Conservation (phyloP, 2,329 filamentous ascomycete genomes). For the Colletotrichum sp. region DNA sequence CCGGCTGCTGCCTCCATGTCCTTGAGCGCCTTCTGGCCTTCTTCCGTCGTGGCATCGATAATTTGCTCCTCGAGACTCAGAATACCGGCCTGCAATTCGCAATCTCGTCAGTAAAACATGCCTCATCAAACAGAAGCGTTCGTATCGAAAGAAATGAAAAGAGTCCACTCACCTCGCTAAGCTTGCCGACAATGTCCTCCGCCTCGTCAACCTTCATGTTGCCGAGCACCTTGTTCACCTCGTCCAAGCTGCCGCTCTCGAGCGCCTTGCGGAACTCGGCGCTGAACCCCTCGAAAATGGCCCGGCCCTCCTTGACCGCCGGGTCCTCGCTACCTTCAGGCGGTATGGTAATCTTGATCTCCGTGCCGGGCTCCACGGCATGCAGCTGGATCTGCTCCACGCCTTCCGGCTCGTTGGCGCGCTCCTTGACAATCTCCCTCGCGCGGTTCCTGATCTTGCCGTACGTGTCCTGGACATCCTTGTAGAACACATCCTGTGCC, state of each 20-base stretch:
- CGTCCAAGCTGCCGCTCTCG: constrained; percentile 84
- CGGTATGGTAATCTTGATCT: constrained; percentile 88
- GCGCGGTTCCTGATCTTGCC: constrained; percentile 79
- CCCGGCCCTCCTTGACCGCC: constrained; percentile 66
- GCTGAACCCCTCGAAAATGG: constrained; percentile 84
- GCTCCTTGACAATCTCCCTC: constrained; percentile 68
- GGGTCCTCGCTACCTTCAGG: constrained; percentile 70
- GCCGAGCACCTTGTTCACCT: constrained; percentile 65
- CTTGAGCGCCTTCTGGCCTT: constrained; percentile 79
- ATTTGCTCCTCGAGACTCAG: constrained; percentile 91
- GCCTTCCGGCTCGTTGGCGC: constrained; percentile 59
- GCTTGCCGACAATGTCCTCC: constrained; percentile 80
- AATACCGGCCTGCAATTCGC: constrained; percentile 70
- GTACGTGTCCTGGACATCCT: constrained; percentile 92
- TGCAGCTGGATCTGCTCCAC: constrained; percentile 98
- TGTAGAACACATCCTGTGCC: constrained; percentile 87
- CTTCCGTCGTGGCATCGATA: constrained; percentile 91
- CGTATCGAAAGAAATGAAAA: not conserved
- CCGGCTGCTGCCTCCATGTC: constrained; percentile 67
- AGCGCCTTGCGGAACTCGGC: constrained; percentile 83
- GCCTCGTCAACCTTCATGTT: constrained; percentile 90
- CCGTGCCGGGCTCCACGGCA: constrained; percentile 90
- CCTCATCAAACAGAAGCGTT: not conserved
- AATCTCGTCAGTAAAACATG: constrained; percentile 29
- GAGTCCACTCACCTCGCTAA: constrained; percentile 65